Percentiles rank a stretch among this genome's conserved stretches.
phyloP scores from a whole-genome alignment of 2,329 filamentous ascomycete species.

The Xylaria sp. region DNA sequence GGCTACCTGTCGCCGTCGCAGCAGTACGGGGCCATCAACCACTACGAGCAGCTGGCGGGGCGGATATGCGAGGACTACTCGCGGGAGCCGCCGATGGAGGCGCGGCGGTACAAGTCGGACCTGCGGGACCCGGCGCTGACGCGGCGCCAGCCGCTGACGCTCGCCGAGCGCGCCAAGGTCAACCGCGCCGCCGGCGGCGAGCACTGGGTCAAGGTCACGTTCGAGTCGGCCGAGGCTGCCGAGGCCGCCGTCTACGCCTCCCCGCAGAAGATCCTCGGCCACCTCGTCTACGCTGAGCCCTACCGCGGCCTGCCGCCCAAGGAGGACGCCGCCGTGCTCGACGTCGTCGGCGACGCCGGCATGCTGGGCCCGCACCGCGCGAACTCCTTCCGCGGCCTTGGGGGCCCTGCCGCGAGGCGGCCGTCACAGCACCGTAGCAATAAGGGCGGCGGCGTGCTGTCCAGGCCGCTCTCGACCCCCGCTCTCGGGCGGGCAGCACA shows the following conservation, averaged over 20 bases:
- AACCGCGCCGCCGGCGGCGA: conserved; percentile 80
- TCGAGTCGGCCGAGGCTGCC: conserved; percentile 72
- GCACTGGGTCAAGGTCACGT: conserved; percentile 91
- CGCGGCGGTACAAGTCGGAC: conserved; percentile 72
- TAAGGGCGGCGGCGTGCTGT: conserved; percentile 25
- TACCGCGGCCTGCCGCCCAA: conserved; percentile 67
- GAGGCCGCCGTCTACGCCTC: conserved; percentile 70
- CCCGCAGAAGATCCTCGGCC: conserved; percentile 71
- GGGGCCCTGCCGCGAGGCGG: conserved; percentile 23
- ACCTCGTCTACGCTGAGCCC: conserved; percentile 70
- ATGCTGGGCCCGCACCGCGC: conserved; percentile 35
- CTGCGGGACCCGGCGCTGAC: conserved; percentile 73
- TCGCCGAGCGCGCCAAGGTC: conserved; percentile 76
- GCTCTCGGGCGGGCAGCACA: conserved; percentile 9
- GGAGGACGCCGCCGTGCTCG: conserved; percentile 65
- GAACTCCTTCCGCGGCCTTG: conserved; percentile 14
- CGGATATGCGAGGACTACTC: conserved; percentile 92
- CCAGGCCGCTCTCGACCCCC: conserved; percentile 36
- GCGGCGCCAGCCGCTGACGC: conserved; percentile 65
- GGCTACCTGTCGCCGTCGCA: conserved; percentile 69
- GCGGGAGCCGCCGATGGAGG: conserved; percentile 74
- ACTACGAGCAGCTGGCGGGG: conserved; percentile 86
- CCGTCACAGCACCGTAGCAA: conserved; percentile 32
- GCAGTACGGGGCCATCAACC: conserved; percentile 85
- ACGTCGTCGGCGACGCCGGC: conserved; percentile 47